phyloP scores from a whole-genome alignment of 2,329 filamentous ascomycete genomes.

The Shiraia bambusicola region DNA sequence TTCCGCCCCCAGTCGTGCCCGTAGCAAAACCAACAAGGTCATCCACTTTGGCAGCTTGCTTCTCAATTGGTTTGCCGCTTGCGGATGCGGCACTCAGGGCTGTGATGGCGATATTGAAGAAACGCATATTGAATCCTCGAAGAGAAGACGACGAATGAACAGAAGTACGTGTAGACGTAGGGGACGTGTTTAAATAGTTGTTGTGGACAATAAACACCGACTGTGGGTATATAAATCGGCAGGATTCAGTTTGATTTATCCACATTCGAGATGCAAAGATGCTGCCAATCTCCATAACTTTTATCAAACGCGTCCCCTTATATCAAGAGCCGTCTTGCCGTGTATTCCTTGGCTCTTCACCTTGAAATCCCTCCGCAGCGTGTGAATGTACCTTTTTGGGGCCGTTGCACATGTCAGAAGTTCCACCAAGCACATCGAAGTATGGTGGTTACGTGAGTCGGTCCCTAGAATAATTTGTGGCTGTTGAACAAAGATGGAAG shows the following conservation, averaged over 20 bases:
- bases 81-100: constrained; percentile 32
- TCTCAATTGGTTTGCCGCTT: constrained; percentile 23
- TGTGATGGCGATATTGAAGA: constrained; percentile 25
- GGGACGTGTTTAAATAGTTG: too few relatives aligned
- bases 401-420: constrained; percentile 6
- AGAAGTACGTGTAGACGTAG: constrained; percentile 8
- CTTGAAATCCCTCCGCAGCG: constrained; percentile 16
- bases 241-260: too few relatives aligned
- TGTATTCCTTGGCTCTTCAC: constrained; percentile 8
- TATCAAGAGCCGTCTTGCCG: constrained; percentile 8
- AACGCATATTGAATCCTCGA: constrained; percentile 25
- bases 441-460: constrained; percentile 6
- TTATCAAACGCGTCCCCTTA: constrained; percentile 17
- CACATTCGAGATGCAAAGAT: constrained; percentile 9
- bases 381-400: constrained; percentile 5
- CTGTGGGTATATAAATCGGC: too few relatives aligned
- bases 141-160: constrained; percentile 14
- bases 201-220: too few relatives aligned
- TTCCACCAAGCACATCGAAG: constrained; percentile 25
- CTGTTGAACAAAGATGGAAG: constrained; percentile 6
- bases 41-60: constrained; percentile 31
- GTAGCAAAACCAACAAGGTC: constrained; percentile 50
- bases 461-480: constrained; percentile 1
- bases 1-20: constrained; percentile 58
- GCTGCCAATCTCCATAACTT: constrained; percentile 12